Conservation (phyloP, 1,284 basidiomycete genomes). For the Pseudozyma hubeiensis region DNA sequence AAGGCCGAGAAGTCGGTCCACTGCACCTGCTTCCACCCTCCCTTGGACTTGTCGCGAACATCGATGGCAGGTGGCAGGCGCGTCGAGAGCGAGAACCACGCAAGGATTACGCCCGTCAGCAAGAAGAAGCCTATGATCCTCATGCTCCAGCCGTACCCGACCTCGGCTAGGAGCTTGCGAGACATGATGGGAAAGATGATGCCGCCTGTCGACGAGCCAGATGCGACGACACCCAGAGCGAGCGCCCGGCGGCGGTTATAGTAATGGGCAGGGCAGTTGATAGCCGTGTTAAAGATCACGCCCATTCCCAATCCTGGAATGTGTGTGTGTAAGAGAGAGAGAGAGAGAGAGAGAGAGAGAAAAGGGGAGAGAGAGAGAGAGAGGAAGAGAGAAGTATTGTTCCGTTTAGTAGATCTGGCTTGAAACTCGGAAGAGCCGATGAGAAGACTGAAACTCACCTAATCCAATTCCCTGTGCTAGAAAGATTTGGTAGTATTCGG, state of each 20-base stretch:
- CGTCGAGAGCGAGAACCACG: constrained; percentile 45
- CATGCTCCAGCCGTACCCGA: constrained; percentile 56
- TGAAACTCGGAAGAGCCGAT: too few species aligned
- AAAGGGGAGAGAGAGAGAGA: too few species aligned
- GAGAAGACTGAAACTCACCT: constrained; percentile 6
- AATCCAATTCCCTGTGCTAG: constrained; percentile 58
- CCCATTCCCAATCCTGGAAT: background rate
- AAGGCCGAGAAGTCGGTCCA: constrained; percentile 44
- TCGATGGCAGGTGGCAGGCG: constrained; percentile 46
- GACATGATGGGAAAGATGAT: constrained; percentile 61
- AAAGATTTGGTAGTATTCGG: constrained; percentile 59
- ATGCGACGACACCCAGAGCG: constrained; percentile 53
- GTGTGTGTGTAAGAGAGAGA: too few species aligned
- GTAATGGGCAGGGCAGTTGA: constrained; percentile 24
- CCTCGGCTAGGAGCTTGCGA: constrained; percentile 28
- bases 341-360: too few species aligned
- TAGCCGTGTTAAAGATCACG: background rate
- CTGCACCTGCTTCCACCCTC: constrained; percentile 44
- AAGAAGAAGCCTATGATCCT: constrained; percentile 55
- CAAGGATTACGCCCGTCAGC: constrained; percentile 28
- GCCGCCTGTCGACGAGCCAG: constrained; percentile 54
- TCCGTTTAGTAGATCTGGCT: too few species aligned
- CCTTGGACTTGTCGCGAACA: constrained; percentile 39
- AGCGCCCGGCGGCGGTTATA: constrained; percentile 37
- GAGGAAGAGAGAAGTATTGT: too few species aligned